These are phyloP conservation scores for Cryptococcus hybrid DNA, from an alignment of 1,284 basidiomycete species.

Conservation along the genomic window DNA sequence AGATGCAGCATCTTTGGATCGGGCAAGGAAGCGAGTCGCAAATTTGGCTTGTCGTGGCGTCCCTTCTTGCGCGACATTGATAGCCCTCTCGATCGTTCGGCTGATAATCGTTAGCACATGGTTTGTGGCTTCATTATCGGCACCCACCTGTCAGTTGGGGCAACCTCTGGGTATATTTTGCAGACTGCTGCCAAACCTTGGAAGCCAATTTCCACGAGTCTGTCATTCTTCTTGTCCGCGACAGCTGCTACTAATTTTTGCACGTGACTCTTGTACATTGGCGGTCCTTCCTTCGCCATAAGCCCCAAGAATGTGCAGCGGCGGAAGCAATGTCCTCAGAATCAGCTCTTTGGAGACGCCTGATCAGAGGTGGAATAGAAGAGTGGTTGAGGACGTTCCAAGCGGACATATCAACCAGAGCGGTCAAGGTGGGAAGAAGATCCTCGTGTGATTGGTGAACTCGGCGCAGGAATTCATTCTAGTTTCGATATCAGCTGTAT, in stretches of 20 bases:
- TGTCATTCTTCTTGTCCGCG: constrained; percentile 61
- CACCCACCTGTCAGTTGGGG: constrained; percentile 63
- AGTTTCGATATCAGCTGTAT: constrained; percentile 7
- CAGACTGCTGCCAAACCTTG: constrained; percentile 71
- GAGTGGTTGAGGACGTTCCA: constrained; percentile 80
- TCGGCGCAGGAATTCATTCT: constrained; percentile 75
- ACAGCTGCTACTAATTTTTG: constrained; percentile 70
- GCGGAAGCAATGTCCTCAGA: constrained; percentile 17
- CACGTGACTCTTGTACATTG: constrained; percentile 70
- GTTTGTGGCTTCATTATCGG: background rate
- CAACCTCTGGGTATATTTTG: constrained; percentile 59
- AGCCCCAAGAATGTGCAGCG: constrained; percentile 51
- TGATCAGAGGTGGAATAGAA: constrained; percentile 70
- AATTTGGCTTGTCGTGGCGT: constrained; percentile 78
- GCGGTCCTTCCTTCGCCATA: constrained; percentile 75
- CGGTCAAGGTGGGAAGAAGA: constrained; percentile 66
- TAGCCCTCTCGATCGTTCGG: constrained; percentile 72
- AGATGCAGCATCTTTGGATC: constrained; percentile 58
- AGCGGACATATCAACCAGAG: constrained; percentile 68
- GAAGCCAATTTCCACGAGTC: constrained; percentile 65
- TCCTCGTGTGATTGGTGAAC: constrained; percentile 66
- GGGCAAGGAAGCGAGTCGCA: constrained; percentile 73
- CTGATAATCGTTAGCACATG: constrained; percentile 15
- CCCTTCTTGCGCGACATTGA: constrained; percentile 61
- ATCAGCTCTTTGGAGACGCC: constrained; percentile 56